A percentile compares a stretch with the other conserved stretches of the same genome.
phyloP scores from a whole-genome alignment of 192 early-diverging fungal species.

The Gaertneriomyces semiglobifer region DNA sequence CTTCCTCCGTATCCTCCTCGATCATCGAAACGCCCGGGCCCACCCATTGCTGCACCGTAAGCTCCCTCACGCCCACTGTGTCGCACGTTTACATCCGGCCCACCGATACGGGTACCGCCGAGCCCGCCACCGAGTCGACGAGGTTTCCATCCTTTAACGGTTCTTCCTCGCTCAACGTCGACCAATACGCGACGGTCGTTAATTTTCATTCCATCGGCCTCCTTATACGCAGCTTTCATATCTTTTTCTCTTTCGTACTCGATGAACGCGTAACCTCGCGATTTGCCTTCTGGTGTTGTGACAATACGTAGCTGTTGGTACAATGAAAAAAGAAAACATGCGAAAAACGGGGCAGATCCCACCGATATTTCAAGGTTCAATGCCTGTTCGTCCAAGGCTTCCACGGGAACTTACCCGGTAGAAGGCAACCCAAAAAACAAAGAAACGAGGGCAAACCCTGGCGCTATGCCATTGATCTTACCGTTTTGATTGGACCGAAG shows the following conservation, averaged over 20 bases:
- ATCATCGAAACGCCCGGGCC: constrained; percentile 32
- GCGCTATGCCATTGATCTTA: constrained; percentile 33
- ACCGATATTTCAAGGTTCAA: no score
- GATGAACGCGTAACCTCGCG: constrained; percentile 92
- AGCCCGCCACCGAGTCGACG: constrained; percentile 80
- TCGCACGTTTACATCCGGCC: constrained; percentile 35
- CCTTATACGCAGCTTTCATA: constrained; percentile 78
- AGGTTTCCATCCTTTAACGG: constrained; percentile 93
- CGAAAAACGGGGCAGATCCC: no score
- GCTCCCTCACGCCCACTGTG: constrained; percentile 30
- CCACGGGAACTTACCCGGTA: constrained; percentile 9
- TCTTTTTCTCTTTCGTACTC: constrained; percentile 88
- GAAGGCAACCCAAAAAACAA: constrained; percentile 1
- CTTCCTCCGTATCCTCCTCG: constrained; percentile 28
- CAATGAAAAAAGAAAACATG: no score
- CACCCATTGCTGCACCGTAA: constrained; percentile 33
- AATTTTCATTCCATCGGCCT: constrained; percentile 85
- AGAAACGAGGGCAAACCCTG: constrained; percentile 6
- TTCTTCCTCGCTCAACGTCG: constrained; percentile 94
- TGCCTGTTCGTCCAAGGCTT: no score
- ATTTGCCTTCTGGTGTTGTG: constrained; percentile 58
- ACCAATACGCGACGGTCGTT: constrained; percentile 80
- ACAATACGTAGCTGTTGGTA: constrained; percentile 64
- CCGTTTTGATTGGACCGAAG: constrained; percentile 77
- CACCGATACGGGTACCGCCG: constrained; percentile 67